Conservation (phyloP, 2,329 filamentous ascomycete species). For the Grosmannia clavigera region DNA sequence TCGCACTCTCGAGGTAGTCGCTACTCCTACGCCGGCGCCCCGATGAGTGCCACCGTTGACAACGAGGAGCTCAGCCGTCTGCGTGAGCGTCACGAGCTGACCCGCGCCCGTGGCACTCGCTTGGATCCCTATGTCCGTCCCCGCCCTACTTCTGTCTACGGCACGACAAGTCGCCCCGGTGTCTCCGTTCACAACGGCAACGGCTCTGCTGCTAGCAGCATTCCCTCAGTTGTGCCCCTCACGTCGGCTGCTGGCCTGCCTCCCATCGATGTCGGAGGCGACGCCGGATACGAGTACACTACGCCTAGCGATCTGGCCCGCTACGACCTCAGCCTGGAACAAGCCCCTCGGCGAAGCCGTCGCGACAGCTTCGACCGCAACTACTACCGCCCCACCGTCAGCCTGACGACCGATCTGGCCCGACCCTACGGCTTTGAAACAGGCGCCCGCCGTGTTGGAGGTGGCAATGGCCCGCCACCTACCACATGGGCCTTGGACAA, state of each 20-base stretch:
- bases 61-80: constrained; percentile 38
- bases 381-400: constrained; percentile 44
- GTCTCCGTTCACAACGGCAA: neutral
- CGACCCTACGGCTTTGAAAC: constrained; percentile 30
- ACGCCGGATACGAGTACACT: constrained; percentile 48
- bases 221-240: neutral
- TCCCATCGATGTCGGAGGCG: constrained; percentile 39
- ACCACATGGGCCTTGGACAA: constrained; percentile 60
- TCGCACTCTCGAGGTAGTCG: constrained; percentile 33
- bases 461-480: constrained; percentile 44
- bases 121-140: constrained; percentile 25
- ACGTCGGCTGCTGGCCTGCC: constrained; percentile 2
- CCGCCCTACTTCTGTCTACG: constrained; percentile 33
- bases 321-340: constrained; percentile 44
- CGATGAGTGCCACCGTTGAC: constrained; percentile 21
- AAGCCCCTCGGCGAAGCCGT: constrained; percentile 27
- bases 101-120: constrained; percentile 22
- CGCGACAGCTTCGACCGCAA: constrained; percentile 43
- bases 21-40: constrained; percentile 20
- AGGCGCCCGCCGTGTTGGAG: constrained; percentile 11
- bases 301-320: constrained; percentile 48
- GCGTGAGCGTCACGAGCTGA: constrained; percentile 32
- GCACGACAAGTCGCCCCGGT: constrained; percentile 23
- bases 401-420: constrained; percentile 33
- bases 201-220: constrained; percentile 12